phyloP scores from a whole-genome alignment of 2,329 filamentous ascomycete genomes.

The Phoma sp. region DNA sequence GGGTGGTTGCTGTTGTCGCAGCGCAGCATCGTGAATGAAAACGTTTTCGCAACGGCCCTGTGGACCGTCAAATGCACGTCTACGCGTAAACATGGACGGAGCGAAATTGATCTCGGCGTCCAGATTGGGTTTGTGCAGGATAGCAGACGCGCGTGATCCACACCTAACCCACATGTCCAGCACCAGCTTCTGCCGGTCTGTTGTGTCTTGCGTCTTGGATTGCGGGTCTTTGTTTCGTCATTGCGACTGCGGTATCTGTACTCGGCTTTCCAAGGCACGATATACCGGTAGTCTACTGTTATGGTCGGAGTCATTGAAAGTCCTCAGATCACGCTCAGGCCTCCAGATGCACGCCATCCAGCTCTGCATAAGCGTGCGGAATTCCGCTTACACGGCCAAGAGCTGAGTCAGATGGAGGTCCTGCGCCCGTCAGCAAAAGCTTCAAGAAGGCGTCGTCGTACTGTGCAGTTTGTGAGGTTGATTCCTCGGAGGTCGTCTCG shows the following conservation, averaged over 20 bases:
- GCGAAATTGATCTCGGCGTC: conserved; percentile 5
- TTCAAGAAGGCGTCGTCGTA: not conserved
- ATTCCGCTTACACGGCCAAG: not conserved
- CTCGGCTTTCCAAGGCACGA: too few species aligned
- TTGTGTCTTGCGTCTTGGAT: too few species aligned
- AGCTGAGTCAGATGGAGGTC: conserved; percentile 5
- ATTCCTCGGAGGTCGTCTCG: conserved; percentile 11
- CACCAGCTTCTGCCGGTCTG: not conserved
- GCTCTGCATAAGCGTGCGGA: conserved; percentile 4
- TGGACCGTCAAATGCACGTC: conserved; percentile 4
- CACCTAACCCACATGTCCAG: not conserved
- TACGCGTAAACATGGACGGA: conserved; percentile 8
- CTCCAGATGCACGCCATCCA: not conserved
- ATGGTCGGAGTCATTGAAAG: not conserved
- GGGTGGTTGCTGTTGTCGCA: conserved; percentile 8
- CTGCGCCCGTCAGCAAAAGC: not conserved
- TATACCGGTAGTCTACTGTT: too few species aligned
- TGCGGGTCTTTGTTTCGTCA: not conserved
- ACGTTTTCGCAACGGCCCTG: not conserved
- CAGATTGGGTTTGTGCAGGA: conserved; percentile 12
- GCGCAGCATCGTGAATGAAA: not conserved
- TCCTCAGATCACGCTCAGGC: not conserved
- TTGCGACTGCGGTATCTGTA: not conserved
- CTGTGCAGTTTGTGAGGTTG: not conserved
- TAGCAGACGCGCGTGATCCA: conserved; percentile 5